Conservation (phyloP, 768 basidiomycete genomes). For the Amanita rimosa region DNA sequence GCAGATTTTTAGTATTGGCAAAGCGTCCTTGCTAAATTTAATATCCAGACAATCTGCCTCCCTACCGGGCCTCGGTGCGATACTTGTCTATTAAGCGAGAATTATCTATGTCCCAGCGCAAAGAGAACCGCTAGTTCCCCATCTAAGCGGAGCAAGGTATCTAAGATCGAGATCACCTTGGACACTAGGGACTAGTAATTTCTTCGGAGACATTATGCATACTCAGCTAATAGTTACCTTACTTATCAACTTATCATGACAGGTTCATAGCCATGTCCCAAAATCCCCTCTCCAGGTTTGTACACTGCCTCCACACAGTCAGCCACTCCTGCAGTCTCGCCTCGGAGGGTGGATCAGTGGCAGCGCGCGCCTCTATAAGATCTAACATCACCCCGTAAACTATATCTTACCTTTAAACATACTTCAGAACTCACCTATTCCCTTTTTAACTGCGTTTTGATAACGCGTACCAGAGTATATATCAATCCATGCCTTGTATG, state of each 20-base stretch:
- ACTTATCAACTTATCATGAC: neutral
- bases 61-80: constrained; percentile 58
- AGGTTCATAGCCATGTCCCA: constrained; percentile 58
- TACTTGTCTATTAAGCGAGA: constrained; percentile 42
- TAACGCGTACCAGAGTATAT: constrained; percentile 69
- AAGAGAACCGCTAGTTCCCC: constrained; percentile 16
- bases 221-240: neutral
- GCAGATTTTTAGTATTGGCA: neutral
- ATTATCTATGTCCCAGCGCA: constrained; percentile 60
- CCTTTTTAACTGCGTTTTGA: constrained; percentile 59
- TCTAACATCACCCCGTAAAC: constrained; percentile 26
- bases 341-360: constrained; percentile 50
- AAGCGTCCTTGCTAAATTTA: neutral
- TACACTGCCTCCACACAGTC: constrained; percentile 65
- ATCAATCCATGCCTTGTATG: constrained; percentile 67
- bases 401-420: constrained; percentile 1
- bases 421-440: constrained; percentile 46
- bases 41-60: constrained; percentile 47
- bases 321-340: constrained; percentile 53
- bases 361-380: constrained; percentile 58
- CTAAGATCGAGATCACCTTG: constrained; percentile 20
- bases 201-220: neutral
- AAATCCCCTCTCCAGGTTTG: constrained; percentile 70
- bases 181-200: neutral
- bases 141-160: constrained; percentile 9